phyloP scores from a whole-genome alignment of 495 filamentous ascomycete species.

The Hypoxylon lenormandii region DNA sequence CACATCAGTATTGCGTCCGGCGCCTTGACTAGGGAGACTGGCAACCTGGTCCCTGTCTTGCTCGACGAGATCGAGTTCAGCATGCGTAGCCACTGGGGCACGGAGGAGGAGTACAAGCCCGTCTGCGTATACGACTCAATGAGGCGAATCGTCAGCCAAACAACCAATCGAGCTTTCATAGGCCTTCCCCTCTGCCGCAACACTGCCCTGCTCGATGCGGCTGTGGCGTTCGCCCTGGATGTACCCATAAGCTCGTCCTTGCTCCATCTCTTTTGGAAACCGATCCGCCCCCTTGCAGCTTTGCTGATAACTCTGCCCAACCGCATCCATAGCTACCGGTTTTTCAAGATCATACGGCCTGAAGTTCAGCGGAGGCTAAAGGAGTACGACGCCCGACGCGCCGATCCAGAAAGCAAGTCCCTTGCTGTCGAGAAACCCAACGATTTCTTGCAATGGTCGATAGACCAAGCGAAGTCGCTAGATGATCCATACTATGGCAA shows the following conservation, averaged over 20 bases:
- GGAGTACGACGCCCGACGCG: constrained; percentile 48
- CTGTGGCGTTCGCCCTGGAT: constrained; percentile 56
- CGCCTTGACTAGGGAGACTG: constrained; percentile 57
- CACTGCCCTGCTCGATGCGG: constrained; percentile 54
- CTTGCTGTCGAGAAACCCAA: constrained; percentile 40
- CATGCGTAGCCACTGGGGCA: constrained; percentile 55
- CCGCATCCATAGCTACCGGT: constrained; percentile 49
- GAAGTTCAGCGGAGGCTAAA: constrained; percentile 49
- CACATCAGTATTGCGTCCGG: constrained; percentile 17
- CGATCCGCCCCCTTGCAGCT: constrained; percentile 55
- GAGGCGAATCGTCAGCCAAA: constrained; percentile 47
- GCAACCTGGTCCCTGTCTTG: constrained; percentile 55
- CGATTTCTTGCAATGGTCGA: constrained; percentile 57
- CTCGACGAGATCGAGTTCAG: constrained; percentile 56
- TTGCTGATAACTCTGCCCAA: constrained; percentile 54
- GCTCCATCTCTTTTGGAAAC: constrained; percentile 53
- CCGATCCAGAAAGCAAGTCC: constrained; percentile 44
- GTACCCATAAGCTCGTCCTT: constrained; percentile 50
- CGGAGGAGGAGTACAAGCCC: constrained; percentile 48
- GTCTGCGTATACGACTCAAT: constrained; percentile 57
- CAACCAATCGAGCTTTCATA: constrained; percentile 55
- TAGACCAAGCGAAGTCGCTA: constrained; percentile 48
- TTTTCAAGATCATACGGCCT: constrained; percentile 51
- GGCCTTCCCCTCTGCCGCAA: constrained; percentile 52
- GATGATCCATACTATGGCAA: constrained; percentile 46